Evolutionary conservation across 495 filamentous ascomycete species (phyloP).

Genomic region (Chaetomium cochliodes): DNA sequence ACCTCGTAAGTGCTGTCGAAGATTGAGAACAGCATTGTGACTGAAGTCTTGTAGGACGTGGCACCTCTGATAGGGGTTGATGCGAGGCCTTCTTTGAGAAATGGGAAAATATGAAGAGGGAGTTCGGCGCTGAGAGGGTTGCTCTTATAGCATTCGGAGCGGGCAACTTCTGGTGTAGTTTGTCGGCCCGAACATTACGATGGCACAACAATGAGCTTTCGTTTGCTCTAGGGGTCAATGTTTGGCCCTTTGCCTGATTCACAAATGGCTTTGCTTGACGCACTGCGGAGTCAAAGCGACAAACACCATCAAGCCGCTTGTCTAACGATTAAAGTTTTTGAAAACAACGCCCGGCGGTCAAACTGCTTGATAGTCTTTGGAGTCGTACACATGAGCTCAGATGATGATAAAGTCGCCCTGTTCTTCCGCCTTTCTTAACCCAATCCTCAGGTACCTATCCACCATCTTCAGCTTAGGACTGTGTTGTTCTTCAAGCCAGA

Average conservation of each 20-base stretch:
- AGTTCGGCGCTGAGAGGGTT: not conserved
- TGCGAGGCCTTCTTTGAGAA: not conserved
- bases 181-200: not conserved
- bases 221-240: not conserved
- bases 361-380: not conserved
- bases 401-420: not conserved
- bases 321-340: not conserved
- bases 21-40: too few species aligned
- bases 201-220: not conserved
- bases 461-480: not conserved
- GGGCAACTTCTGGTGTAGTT: not conserved
- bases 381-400: not conserved
- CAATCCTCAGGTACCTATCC: not conserved
- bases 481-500: not conserved
- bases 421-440: not conserved
- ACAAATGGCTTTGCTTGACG: not conserved
- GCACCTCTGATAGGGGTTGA: not conserved
- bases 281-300: not conserved
- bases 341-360: not conserved
- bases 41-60: too few species aligned
- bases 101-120: not conserved
- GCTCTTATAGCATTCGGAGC: not conserved
- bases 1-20: too few species aligned
- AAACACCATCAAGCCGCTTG: not conserved
- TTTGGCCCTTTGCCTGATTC: not conserved